phyloP scores from a whole-genome alignment of 129 eudicot species.

The Daucus carota region DNA sequence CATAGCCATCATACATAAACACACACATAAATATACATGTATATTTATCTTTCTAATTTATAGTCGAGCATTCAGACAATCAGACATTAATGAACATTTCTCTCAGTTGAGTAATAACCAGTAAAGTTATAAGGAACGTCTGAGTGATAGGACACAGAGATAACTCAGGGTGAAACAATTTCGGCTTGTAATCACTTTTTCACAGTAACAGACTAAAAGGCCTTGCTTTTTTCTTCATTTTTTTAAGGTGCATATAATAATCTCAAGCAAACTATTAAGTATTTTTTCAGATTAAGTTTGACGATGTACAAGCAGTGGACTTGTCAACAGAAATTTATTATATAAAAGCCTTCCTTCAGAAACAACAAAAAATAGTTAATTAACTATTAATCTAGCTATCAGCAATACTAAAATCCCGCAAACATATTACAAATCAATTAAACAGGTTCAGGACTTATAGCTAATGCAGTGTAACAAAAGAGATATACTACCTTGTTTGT shows the following conservation, averaged over 20 bases:
- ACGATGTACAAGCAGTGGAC: background rate
- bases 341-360: background rate
- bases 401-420: background rate
- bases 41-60: no score
- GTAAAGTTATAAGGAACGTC: background rate
- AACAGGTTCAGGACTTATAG: background rate
- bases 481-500: constrained; percentile 55
- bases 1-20: background rate
- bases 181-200: background rate
- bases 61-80: no score
- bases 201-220: background rate
- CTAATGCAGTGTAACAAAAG: background rate
- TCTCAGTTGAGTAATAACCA: background rate
- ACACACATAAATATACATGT: no score
- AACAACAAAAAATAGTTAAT: background rate
- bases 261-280: background rate
- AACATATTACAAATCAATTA: background rate
- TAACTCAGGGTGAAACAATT: background rate
- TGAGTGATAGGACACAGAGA: background rate
- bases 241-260: background rate
- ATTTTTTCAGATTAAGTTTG: background rate
- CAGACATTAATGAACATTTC: background rate
- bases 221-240: background rate
- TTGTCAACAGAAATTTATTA: background rate
- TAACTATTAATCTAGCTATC: background rate